Evolutionary conservation across 1,284 basidiomycete genomes (phyloP), one percentile per base, ranked within the genome.

Genomic region (Apiotrichum akiyoshidainum): DNA sequence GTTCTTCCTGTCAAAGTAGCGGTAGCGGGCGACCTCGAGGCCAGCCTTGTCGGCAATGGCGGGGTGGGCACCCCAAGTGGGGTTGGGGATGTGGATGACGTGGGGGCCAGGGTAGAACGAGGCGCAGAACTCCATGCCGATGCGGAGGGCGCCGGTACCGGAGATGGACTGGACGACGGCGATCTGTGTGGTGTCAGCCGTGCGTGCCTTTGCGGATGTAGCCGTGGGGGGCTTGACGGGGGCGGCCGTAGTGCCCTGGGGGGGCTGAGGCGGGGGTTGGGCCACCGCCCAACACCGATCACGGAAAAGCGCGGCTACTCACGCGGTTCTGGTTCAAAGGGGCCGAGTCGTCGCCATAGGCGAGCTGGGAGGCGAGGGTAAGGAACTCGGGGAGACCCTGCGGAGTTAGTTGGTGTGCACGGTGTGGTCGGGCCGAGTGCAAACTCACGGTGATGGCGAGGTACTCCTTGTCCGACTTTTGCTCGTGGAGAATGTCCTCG

Each of bases 61-160:
- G 46, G 87, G 90, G 79, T 99, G 95, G 81, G 98, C 98, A 47
- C 95, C 95, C 96, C 95, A 99, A 14, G 94, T 91, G 19, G 96
- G 96, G 16, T 83, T 83, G 39, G 95, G 96, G 53, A 99, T 83
- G 81, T 96, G 98, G 75, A 99, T 89, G 52, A 83, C 81, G 81
- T 95, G 97, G 58, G 86, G 78, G 68, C 89, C 83, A 22, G 90
- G 89, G 79, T 94, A 98, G 80, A 92, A 90, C 46, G 87, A 86
- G 31, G 66, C 60, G 54, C 99, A 79, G 84, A 99, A 99, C 46
- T 89, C 90, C 70, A 89, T 93, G 59, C 92, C 95, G 79, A 99
- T 93, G 64, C 96, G 86, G 61, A 99, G 88, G 33, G 95, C 96
- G 71, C 95, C 95, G 21, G 95, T 99, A 22, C 95, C 95, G 34